phyloP scores from a whole-genome alignment of 2,329 filamentous ascomycete species.

The Ceratocystis alfenasii region DNA sequence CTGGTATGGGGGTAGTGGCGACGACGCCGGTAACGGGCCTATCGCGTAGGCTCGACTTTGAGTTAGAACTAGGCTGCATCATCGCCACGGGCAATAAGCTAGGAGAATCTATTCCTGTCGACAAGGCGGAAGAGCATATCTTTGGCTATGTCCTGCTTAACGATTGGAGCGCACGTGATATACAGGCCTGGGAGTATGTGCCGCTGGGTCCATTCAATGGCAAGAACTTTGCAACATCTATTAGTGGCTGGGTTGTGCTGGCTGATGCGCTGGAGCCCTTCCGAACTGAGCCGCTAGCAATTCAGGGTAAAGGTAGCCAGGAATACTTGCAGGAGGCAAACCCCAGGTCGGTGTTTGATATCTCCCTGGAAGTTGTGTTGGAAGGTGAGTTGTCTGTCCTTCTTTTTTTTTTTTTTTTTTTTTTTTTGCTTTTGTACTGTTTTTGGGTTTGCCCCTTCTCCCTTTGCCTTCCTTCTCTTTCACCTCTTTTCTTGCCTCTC shows the following conservation, averaged over 20 bases:
- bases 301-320: slow-evolving; percentile 24
- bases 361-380: slow-evolving; percentile 22
- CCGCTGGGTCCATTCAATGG: slow-evolving; percentile 47
- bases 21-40: slow-evolving; percentile 13
- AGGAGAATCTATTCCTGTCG: slow-evolving; percentile 49
- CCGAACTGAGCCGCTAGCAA: slow-evolving; percentile 19
- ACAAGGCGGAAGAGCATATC: slow-evolving; percentile 50
- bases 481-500: not conserved
- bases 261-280: slow-evolving; percentile 37
- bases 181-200: slow-evolving; percentile 45
- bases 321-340: slow-evolving; percentile 22
- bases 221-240: slow-evolving; percentile 44
- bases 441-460: not conserved
- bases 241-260: slow-evolving; percentile 47
- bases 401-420: not conserved
- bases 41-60: slow-evolving; percentile 45
- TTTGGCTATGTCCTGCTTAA: slow-evolving; percentile 56
- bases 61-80: slow-evolving; percentile 60
- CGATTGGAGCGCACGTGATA: slow-evolving; percentile 47
- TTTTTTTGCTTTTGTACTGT: not conserved
- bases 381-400: slow-evolving; percentile 20
- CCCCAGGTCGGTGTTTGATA: slow-evolving; percentile 21
- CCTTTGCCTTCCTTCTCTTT: too few species aligned
- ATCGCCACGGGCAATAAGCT: slow-evolving; percentile 49
- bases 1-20: not conserved